Conservation (phyloP, 345 rosid genomes). For the Eucalyptus dawsonii region DNA sequence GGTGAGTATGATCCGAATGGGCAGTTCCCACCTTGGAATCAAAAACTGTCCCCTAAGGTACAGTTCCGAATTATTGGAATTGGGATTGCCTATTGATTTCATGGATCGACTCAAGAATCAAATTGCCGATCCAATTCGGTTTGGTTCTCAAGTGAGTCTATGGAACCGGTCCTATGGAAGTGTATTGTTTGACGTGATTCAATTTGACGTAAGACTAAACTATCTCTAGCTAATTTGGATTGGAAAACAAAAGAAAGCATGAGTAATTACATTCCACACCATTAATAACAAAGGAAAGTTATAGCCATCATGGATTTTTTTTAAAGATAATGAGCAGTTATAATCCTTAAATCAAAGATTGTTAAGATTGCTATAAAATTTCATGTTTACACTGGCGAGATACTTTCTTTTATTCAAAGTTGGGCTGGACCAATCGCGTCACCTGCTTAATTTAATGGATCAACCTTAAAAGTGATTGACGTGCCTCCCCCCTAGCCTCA, state of each 20-base stretch:
- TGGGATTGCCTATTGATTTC: rapidly evolving
- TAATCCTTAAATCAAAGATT: not conserved
- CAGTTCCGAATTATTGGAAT: rapidly evolving
- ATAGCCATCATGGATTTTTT: not conserved
- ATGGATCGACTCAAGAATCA: rapidly evolving
- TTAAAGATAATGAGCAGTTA: not conserved
- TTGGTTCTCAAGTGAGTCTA: not conserved
- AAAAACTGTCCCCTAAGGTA: not conserved
- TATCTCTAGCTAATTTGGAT: not conserved
- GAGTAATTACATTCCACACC: not conserved
- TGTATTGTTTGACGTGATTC: not conserved
- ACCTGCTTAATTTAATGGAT: not conserved
- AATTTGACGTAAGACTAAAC: not conserved
- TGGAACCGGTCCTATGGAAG: not conserved
- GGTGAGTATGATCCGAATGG: rapidly evolving
- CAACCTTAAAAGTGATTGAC: not conserved
- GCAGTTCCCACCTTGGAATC: rapidly evolving
- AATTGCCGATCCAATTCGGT: rapidly evolving
- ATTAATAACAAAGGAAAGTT: not conserved
- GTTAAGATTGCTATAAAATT: not conserved
- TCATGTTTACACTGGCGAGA: not conserved
- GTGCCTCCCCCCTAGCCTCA: conserved; percentile 3
- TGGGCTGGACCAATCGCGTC: not conserved
- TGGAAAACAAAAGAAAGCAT: not conserved
- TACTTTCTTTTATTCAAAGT: not conserved